phyloP scores from a whole-genome alignment of 2,329 filamentous ascomycete species.

The Aureobasidium sp. region DNA sequence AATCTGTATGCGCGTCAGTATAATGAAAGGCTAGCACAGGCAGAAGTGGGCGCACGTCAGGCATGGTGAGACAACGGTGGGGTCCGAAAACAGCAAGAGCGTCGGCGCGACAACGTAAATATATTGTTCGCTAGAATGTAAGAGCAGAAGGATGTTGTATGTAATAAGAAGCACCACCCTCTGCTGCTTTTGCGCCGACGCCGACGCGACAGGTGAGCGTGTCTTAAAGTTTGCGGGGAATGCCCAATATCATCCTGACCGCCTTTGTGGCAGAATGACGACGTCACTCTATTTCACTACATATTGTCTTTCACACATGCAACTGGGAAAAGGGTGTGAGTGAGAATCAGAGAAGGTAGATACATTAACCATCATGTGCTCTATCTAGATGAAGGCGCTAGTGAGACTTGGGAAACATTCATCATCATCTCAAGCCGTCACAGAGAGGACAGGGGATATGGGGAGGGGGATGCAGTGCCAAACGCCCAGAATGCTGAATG shows the following conservation, averaged over 20 bases:
- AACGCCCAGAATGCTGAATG: conserved; percentile 20
- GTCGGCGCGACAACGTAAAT: background rate
- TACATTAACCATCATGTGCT: conserved; percentile 15
- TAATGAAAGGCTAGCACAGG: background rate
- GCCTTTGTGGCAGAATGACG: conserved; percentile 3
- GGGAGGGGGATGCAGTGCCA: conserved; percentile 12
- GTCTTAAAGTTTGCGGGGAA: conserved; percentile 7
- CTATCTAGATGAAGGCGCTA: conserved; percentile 13
- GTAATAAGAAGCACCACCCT: background rate
- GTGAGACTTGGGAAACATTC: conserved; percentile 5
- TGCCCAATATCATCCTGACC: background rate
- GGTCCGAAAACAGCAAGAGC: background rate
- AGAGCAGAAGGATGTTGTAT: background rate
- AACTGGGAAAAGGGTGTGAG: background rate
- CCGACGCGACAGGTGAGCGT: conserved; percentile 8
- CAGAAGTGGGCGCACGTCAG: conserved; percentile 28
- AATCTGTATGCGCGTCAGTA: conserved; percentile 41
- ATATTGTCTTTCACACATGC: background rate
- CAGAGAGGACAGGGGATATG: conserved; percentile 1
- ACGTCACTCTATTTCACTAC: background rate
- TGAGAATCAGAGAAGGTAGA: conserved; percentile 3
- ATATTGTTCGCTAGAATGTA: background rate
- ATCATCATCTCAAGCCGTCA: conserved; percentile 13
- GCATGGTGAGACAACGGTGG: conserved; percentile 23
- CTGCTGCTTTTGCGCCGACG: conserved; percentile 2